These are phyloP conservation scores for Brassica balearica DNA, from an alignment of 441 rosid species.

Conservation along the genomic window DNA sequence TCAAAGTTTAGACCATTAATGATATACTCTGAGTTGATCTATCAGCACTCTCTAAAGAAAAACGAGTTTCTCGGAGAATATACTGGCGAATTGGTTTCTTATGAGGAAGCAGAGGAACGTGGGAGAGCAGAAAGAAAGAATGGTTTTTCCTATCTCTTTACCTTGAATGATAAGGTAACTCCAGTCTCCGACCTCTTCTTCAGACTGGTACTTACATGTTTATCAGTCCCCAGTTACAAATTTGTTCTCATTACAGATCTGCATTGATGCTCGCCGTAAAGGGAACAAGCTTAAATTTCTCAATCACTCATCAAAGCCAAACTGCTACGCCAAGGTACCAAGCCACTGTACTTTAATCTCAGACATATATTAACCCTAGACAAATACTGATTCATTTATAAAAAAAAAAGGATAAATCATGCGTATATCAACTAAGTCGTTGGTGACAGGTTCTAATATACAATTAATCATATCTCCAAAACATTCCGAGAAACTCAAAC, in stretches of 20 bases:
- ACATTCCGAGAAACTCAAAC: slow-evolving; percentile 4
- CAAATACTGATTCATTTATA: neutral
- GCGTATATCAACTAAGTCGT: neutral
- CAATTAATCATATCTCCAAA: neutral
- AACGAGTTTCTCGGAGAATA: slow-evolving; percentile 93
- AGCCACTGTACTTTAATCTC: neutral
- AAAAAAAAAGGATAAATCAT: neutral
- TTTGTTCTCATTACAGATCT: slow-evolving; percentile 22
- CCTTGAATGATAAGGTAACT: slow-evolving; percentile 90
- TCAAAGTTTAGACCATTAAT: neutral
- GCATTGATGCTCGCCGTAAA: slow-evolving; percentile 62
- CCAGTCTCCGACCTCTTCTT: neutral
- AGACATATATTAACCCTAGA: slow-evolving; percentile 4
- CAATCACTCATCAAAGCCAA: slow-evolving; percentile 85
- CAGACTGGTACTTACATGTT: neutral
- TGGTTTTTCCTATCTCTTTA: slow-evolving; percentile 83
- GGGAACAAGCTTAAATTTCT: slow-evolving; percentile 94
- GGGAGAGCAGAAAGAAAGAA: slow-evolving; percentile 74
- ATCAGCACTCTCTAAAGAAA: slow-evolving; percentile 53
- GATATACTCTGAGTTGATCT: slow-evolving; percentile 7
- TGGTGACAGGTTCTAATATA: neutral
- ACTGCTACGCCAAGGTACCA: slow-evolving; percentile 87
- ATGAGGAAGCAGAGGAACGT: slow-evolving; percentile 85
- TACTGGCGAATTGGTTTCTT: slow-evolving; percentile 88
- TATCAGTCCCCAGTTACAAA: neutral